Evolutionary conservation across 202 grass and related monocot species (phyloP).

Genomic region (Zizania palustris): DNA sequence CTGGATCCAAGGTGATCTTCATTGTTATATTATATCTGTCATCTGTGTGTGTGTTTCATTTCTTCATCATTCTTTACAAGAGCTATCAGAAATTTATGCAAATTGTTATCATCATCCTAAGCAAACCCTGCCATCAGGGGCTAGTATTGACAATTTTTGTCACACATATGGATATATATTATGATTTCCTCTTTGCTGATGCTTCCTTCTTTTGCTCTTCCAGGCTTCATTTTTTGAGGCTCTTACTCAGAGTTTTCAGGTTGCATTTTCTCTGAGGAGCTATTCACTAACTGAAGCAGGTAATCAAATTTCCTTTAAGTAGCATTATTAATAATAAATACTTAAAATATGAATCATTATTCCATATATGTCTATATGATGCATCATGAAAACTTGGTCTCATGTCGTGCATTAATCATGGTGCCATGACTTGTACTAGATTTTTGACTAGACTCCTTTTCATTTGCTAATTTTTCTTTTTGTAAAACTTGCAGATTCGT

Average conservation of each 20-base stretch:
- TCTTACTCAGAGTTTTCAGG: conserved; percentile 89
- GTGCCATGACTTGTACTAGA: conserved; percentile 15
- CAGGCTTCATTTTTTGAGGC: conserved; percentile 89
- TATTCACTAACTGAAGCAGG: conserved; percentile 74
- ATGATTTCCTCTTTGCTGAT: conserved; percentile 38
- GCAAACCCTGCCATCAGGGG: background rate
- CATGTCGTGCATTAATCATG: conserved; percentile 22
- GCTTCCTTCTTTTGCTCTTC: conserved; percentile 48
- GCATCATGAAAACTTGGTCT: background rate
- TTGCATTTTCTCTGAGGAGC: conserved; percentile 85
- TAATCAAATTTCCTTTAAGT: conserved; percentile 33
- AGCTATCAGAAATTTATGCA: conserved; percentile 21
- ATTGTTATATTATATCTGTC: background rate
- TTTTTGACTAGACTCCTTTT: conserved; percentile 25
- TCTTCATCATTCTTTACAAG: conserved; percentile 17
- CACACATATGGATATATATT: background rate
- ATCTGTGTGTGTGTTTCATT: conserved; percentile 18
- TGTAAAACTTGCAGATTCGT: conserved; percentile 58
- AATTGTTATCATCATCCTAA: conserved; percentile 17
- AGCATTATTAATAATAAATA: background rate
- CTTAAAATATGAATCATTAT: conserved; percentile 4
- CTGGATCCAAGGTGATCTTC: conserved; percentile 78
- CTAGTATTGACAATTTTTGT: background rate
- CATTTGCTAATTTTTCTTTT: conserved; percentile 12
- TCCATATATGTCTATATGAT: background rate